phyloP scores from a whole-genome alignment of 306 rosid species.

The Amphicarpaea edgeworthii region DNA sequence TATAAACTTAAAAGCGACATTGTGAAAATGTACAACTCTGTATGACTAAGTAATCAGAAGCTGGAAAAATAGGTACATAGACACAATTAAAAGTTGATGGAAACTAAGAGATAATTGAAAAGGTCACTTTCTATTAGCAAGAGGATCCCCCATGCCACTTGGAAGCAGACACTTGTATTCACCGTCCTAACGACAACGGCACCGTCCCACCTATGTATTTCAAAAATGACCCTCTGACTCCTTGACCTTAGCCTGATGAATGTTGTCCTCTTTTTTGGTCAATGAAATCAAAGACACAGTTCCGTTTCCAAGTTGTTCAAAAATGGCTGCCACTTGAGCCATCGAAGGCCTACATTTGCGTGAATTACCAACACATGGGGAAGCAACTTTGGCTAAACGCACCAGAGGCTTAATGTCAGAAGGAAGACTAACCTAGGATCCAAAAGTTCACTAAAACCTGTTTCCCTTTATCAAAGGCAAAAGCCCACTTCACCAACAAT shows the following conservation, averaged over 20 bases:
- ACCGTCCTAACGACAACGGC: slow-evolving; percentile 44
- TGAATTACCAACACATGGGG: slow-evolving; percentile 79
- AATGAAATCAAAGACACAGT: slow-evolving; percentile 46
- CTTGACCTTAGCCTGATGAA: not conserved
- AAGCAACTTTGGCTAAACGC: slow-evolving; percentile 87
- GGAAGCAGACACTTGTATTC: slow-evolving; percentile 30
- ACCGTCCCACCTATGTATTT: slow-evolving; percentile 49
- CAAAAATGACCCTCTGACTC: slow-evolving; percentile 24
- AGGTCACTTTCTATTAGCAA: slow-evolving; percentile 44
- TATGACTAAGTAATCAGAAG: not conserved
- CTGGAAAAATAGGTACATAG: not conserved
- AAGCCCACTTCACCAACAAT: slow-evolving; percentile 69
- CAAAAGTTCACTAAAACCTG: slow-evolving; percentile 61
- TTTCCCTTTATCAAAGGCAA: slow-evolving; percentile 82
- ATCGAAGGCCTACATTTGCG: slow-evolving; percentile 80
- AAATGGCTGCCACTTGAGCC: slow-evolving; percentile 74
- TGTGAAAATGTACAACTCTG: not conserved
- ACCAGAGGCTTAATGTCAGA: slow-evolving; percentile 54
- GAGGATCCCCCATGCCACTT: slow-evolving; percentile 39
- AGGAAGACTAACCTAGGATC: slow-evolving; percentile 73
- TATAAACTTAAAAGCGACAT: not conserved
- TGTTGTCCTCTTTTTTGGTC: slow-evolving; percentile 4
- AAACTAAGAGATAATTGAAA: not conserved
- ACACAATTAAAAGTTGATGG: slow-evolving; percentile 9
- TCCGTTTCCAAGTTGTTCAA: slow-evolving; percentile 68